Conservation (phyloP, 768 basidiomycete species). For the Tylopilus sp. region DNA sequence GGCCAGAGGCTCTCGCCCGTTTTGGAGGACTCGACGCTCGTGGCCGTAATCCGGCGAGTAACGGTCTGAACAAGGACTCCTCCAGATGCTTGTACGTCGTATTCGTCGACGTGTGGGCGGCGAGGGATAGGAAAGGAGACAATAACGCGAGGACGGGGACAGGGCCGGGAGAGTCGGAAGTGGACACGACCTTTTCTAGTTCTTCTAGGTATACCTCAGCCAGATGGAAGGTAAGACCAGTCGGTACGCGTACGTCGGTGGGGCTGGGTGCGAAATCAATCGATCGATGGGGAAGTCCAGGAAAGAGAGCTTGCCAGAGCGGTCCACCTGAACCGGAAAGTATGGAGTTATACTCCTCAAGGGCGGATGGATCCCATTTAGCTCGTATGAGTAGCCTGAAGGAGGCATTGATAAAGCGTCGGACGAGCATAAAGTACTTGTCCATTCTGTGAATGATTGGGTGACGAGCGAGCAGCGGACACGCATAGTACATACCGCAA, state of each 20-base stretch:
- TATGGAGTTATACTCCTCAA: conserved; percentile 66
- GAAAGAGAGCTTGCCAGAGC: conserved; percentile 56
- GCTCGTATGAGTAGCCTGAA: conserved; percentile 74
- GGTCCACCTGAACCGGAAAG: conserved; percentile 71
- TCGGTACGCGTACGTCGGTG: conserved; percentile 68
- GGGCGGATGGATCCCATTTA: conserved; percentile 59
- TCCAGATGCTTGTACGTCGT: conserved; percentile 74
- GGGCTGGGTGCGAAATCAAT: conserved; percentile 42
- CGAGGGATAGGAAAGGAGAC: conserved; percentile 67
- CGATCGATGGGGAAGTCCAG: neutral
- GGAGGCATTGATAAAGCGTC: conserved; percentile 81
- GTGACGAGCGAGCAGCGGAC: neutral
- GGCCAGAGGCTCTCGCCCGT: conserved; percentile 33
- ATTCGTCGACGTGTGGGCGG: conserved; percentile 61
- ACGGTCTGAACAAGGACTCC: conserved; percentile 62
- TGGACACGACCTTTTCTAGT: conserved; percentile 63
- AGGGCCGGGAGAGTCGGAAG: conserved; percentile 34
- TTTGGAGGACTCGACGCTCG: conserved; percentile 45
- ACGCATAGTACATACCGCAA: conserved; percentile 56
- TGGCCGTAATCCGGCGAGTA: conserved; percentile 52
- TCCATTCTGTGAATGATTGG: conserved; percentile 64
- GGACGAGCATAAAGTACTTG: conserved; percentile 95
- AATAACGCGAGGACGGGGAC: conserved; percentile 56
- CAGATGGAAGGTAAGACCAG: conserved; percentile 79
- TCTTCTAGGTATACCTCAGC: conserved; percentile 90